Percentiles rank a stretch among this genome's conserved stretches.
These are phyloP conservation scores for Penicillium chermesinum DNA, from an alignment of 495 filamentous ascomycete species.

Conservation along the genomic window DNA sequence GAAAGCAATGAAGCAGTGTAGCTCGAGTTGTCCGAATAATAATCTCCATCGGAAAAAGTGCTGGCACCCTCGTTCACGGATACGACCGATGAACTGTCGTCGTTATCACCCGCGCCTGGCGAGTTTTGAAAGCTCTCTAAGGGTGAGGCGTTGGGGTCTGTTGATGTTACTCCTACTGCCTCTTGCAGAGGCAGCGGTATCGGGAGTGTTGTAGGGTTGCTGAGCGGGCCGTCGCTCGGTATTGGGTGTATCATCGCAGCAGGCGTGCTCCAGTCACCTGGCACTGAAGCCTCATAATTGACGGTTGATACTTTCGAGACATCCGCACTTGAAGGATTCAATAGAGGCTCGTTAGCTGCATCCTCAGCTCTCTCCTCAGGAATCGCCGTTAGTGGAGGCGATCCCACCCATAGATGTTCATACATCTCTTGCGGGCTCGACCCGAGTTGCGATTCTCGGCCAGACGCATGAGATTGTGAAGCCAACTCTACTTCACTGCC, in stretches of 20 bases:
- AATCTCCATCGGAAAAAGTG: conserved; percentile 22
- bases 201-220: not conserved
- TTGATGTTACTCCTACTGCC: not conserved
- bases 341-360: not conserved
- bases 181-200: not conserved
- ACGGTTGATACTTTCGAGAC: not conserved
- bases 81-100: conserved; percentile 5
- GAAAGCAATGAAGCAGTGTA: conserved; percentile 24
- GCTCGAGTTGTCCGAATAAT: conserved; percentile 20
- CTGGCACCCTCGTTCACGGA: conserved; percentile 10
- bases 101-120: not conserved
- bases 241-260: not conserved
- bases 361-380: conserved; percentile 8
- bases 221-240: not conserved
- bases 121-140: not conserved
- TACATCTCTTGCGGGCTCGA: not conserved
- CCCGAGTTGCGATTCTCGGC: not conserved
- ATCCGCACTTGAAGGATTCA: not conserved
- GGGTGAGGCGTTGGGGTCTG: not conserved
- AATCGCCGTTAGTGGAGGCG: conserved; percentile 10
- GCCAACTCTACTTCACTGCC: no score
- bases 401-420: not conserved
- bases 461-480: not conserved
- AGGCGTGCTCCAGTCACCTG: not conserved
- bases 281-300: not conserved